Conservation (phyloP, 495 filamentous ascomycete species). For the Staphylotrichum longicolle region DNA sequence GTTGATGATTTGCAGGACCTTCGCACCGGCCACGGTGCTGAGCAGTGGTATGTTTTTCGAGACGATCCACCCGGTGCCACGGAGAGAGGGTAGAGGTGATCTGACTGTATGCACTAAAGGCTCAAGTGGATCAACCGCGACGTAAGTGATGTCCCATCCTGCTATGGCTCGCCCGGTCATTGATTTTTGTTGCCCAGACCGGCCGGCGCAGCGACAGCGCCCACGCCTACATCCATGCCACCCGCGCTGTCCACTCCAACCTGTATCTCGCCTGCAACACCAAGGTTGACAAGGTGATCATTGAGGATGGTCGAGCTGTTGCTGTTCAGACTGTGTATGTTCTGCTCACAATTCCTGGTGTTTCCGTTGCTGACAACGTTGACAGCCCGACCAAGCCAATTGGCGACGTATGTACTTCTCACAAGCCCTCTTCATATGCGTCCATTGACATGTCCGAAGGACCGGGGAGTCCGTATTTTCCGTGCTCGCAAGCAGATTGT, state of each 20-base stretch:
- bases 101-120: slow-evolving; percentile 16
- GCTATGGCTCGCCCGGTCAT: not conserved
- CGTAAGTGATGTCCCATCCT: slow-evolving; percentile 38
- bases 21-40: slow-evolving; percentile 58
- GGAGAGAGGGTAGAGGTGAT: not conserved
- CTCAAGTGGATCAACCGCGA: slow-evolving; percentile 72
- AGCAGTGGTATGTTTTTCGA: slow-evolving; percentile 40
- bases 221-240: slow-evolving; percentile 72
- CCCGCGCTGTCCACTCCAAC: slow-evolving; percentile 63
- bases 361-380: slow-evolving; percentile 13
- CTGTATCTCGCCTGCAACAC: slow-evolving; percentile 75
- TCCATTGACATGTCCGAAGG: slow-evolving; percentile 37
- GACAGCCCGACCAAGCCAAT: slow-evolving; percentile 42
- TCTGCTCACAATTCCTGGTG: not conserved
- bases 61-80: not conserved
- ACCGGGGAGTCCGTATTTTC: slow-evolving; percentile 47
- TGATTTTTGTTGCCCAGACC: slow-evolving; percentile 41
- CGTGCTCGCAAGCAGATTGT: slow-evolving; percentile 75
- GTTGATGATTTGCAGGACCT: slow-evolving; percentile 70
- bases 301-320: slow-evolving; percentile 66
- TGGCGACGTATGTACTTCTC: slow-evolving; percentile 17
- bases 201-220: slow-evolving; percentile 70
- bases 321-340: slow-evolving; percentile 55
- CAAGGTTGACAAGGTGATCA: slow-evolving; percentile 78
- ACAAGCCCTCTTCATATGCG: not conserved